phyloP scores from a whole-genome alignment of 225 moss, liverwort and hornwort species.

The Sphagnum contortum region DNA sequence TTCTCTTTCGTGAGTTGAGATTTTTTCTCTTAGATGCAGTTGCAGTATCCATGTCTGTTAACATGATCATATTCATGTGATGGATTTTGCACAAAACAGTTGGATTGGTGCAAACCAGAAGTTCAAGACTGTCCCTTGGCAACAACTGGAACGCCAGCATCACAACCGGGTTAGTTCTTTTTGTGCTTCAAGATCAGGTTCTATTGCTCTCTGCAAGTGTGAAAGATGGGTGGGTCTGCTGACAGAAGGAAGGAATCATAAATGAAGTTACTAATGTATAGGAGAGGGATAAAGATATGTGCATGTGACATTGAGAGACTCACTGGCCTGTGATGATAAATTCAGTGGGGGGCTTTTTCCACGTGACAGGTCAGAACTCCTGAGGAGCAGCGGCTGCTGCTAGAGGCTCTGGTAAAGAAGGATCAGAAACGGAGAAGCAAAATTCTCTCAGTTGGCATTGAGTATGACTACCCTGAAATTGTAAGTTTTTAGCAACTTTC shows the following conservation, averaged over 20 bases:
- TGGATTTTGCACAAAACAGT: slow-evolving; percentile 9
- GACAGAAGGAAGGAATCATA: too few relatives aligned
- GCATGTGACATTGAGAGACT: not conserved
- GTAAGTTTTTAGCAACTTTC: slow-evolving; percentile 18
- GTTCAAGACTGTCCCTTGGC: slow-evolving; percentile 32
- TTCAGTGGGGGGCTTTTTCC: not conserved
- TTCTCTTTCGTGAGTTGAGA: too few relatives aligned
- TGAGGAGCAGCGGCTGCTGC: slow-evolving; percentile 46
- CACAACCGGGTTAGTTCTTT: slow-evolving; percentile 53
- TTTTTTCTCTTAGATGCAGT: too few relatives aligned
- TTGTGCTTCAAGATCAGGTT: too few relatives aligned
- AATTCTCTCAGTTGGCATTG: slow-evolving; percentile 64
- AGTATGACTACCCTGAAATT: slow-evolving; percentile 78
- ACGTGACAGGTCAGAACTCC: slow-evolving; percentile 38
- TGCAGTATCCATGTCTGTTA: too few relatives aligned
- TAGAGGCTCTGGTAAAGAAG: slow-evolving; percentile 51
- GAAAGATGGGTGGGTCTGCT: too few relatives aligned
- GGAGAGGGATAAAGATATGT: too few relatives aligned
- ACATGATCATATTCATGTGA: too few relatives aligned
- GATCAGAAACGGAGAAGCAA: slow-evolving; percentile 53
- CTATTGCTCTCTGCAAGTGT: too few relatives aligned
- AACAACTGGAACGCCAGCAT: slow-evolving; percentile 40
- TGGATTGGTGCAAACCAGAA: slow-evolving; percentile 63
- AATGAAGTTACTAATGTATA: too few relatives aligned
- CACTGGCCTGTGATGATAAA: not conserved